These are phyloP conservation scores for Wickerhamiella kurtzmanii DNA, from an alignment of 805 yeast species.

Conservation along the genomic window DNA sequence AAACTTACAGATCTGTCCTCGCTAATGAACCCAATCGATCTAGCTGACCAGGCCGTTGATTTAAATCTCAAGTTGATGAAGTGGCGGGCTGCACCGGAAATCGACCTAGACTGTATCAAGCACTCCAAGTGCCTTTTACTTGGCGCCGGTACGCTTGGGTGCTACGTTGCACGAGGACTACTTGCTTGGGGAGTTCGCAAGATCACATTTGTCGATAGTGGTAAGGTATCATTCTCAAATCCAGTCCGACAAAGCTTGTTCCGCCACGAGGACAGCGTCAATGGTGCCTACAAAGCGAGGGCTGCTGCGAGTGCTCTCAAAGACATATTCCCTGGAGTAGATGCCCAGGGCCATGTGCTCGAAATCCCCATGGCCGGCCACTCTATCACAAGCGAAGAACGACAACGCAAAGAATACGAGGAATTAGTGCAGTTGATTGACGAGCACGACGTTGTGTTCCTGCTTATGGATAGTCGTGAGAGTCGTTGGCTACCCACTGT, in stretches of 20 bases:
- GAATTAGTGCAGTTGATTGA: conserved; percentile 40
- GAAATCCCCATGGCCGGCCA: conserved; percentile 97
- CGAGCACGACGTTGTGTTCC: conserved; percentile 61
- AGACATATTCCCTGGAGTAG: conserved; percentile 66
- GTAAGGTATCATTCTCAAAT: conserved; percentile 77
- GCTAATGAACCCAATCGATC: conserved; percentile 62
- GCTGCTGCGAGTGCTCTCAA: conserved; percentile 63
- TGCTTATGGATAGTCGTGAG: conserved; percentile 89
- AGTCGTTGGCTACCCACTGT: conserved; percentile 96
- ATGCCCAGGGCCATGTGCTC: conserved; percentile 45
- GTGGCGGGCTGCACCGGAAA: conserved; percentile 83
- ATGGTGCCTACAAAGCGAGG: conserved; percentile 66
- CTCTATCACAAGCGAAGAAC: conserved; percentile 45
- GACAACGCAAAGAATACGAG: conserved; percentile 40
- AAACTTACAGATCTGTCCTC: conserved; percentile 72
- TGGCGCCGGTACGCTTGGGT: conserved; percentile 96
- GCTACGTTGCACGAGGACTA: conserved; percentile 73
- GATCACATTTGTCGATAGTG: conserved; percentile 82
- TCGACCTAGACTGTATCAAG: conserved; percentile 55
- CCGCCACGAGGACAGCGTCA: conserved; percentile 63
- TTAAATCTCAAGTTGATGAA: conserved; percentile 85
- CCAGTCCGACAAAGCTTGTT: conserved; percentile 92
- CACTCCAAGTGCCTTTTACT: conserved; percentile 53
- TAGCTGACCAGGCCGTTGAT: conserved; percentile 88
- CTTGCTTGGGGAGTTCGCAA: conserved; percentile 90